Evolutionary conservation across 306 rosid species (phyloP).

Genomic region (Vigna radiata): DNA sequence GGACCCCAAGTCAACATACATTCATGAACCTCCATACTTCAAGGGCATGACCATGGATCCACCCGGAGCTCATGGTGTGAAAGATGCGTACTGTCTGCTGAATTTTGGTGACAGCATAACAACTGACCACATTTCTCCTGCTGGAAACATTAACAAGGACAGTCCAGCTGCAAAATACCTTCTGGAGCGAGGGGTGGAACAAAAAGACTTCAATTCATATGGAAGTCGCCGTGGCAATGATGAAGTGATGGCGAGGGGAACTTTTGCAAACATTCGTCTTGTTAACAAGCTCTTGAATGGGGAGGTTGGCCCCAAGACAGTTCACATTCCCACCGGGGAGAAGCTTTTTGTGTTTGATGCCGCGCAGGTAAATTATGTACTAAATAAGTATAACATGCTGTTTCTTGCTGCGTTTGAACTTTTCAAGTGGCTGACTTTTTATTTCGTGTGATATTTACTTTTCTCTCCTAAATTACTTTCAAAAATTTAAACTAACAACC

Average conservation of each 20-base stretch:
- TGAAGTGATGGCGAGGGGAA: slow-evolving; percentile 98
- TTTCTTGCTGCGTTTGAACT: slow-evolving; percentile 17
- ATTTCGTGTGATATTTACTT: slow-evolving; percentile 11
- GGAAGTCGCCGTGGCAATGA: slow-evolving; percentile 99
- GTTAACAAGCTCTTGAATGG: slow-evolving; percentile 98
- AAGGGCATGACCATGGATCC: slow-evolving; percentile 93
- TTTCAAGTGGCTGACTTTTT: neutral
- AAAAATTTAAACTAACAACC: slow-evolving; percentile 10
- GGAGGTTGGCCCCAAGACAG: slow-evolving; percentile 92
- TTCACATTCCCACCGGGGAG: slow-evolving; percentile 94
- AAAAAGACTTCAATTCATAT: slow-evolving; percentile 94
- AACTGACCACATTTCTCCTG: slow-evolving; percentile 99
- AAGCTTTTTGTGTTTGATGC: slow-evolving; percentile 93
- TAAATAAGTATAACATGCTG: neutral
- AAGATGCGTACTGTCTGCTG: slow-evolving; percentile 93
- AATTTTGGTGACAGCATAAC: slow-evolving; percentile 98
- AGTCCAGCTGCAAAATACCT: slow-evolving; percentile 96
- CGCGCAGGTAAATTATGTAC: slow-evolving; percentile 68
- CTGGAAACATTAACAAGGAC: slow-evolving; percentile 95
- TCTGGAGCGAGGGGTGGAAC: slow-evolving; percentile 81
- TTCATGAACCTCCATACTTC: slow-evolving; percentile 99
- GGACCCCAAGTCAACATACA: slow-evolving; percentile 96
- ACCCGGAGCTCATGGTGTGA: slow-evolving; percentile 96
- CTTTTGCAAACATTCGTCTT: slow-evolving; percentile 96
- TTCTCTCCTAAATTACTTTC: slow-evolving; percentile 22